These are phyloP conservation scores for Escovopsis sp. DNA, from an alignment of 2,329 filamentous ascomycete species.

Conservation along the genomic window DNA sequence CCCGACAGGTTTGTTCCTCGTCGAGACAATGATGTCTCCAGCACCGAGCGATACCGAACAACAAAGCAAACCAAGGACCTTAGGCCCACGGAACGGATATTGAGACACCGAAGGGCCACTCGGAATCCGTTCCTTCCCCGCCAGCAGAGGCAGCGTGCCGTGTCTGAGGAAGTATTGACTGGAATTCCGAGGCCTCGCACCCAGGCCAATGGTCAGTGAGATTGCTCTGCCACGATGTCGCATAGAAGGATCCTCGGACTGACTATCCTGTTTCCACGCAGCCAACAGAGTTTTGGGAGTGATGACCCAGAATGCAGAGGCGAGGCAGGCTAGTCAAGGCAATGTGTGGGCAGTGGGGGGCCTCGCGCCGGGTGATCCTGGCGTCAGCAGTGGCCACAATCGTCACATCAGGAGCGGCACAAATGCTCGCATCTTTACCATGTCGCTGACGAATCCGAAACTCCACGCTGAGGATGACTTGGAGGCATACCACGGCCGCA, in stretches of 20 bases:
- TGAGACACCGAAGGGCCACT: constrained; percentile 26
- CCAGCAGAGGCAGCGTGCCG: constrained; percentile 7
- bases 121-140: constrained; percentile 27
- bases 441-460: constrained; percentile 29
- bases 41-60: constrained; percentile 30
- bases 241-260: not conserved
- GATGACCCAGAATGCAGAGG: constrained; percentile 12
- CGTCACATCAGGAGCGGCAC: constrained; percentile 54
- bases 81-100: constrained; percentile 27
- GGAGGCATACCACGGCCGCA: constrained; percentile 54
- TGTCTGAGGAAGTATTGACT: not conserved
- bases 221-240: not conserved
- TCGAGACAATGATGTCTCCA: constrained; percentile 20
- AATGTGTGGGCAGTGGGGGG: constrained; percentile 68
- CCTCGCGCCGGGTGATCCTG: constrained; percentile 37
- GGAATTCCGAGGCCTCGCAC: not conserved
- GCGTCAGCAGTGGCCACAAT: constrained; percentile 48
- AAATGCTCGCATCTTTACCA: constrained; percentile 51
- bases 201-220: not conserved
- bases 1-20: constrained; percentile 38
- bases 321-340: constrained; percentile 46
- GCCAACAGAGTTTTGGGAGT: constrained; percentile 11
- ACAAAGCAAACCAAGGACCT: constrained; percentile 28
- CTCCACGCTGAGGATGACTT: constrained; percentile 41
- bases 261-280: not conserved